Base-by-base conservation (phyloP, 2,329 filamentous ascomycete species). In the Penicillium aurantiogriseum region DNA sequence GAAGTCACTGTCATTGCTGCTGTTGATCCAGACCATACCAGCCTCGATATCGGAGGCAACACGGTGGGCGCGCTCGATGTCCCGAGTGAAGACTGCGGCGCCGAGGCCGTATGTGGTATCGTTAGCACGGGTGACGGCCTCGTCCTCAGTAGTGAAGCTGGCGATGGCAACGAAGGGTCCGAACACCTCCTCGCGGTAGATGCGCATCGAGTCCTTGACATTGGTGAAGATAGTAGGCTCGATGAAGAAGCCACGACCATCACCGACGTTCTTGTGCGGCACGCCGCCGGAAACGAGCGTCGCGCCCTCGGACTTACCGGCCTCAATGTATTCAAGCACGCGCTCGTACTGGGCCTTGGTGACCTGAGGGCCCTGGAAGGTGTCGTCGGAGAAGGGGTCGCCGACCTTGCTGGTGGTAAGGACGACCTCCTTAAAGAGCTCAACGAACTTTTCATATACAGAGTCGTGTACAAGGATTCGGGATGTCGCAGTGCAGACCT, bases 11-110 rank as follows among this genome's bases (percentile, higher is more conserved):
- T 78, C 75, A 56, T 79, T 82, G 72, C 80, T 81, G 64, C 79
- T 83, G 65, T 90, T 90, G 68, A 90, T 83, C 77, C 86, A 88
- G 4, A 90, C 86, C 81, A 88, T 88, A 31, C 88, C 88, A 13
- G 84, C 82, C 71, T 89, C 85, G 45, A 90, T 77, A 46, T 79
- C 76, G 3, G 79, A 74, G 2, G 80, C 77, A 3, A 85, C 73
- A 1, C 82, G 78, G 67, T 84, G 81, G 3, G 85, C 87, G 63
- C 82, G 83, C 65, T 83, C 83, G 65, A 90, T 83, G 68, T 89
- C 83, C 63, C 83, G 77, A 0, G 71, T 73, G 64, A 73, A 73
- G 31, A 73, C 36, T n/a, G 71, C 71, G 15, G 71, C 71, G 9
- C 71, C 71, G 8, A 73, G 64, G 35, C 71, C 71, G 52, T 72